Base-by-base conservation (phyloP, 2,329 filamentous ascomycete genomes). In the Diatrype stigma region DNA sequence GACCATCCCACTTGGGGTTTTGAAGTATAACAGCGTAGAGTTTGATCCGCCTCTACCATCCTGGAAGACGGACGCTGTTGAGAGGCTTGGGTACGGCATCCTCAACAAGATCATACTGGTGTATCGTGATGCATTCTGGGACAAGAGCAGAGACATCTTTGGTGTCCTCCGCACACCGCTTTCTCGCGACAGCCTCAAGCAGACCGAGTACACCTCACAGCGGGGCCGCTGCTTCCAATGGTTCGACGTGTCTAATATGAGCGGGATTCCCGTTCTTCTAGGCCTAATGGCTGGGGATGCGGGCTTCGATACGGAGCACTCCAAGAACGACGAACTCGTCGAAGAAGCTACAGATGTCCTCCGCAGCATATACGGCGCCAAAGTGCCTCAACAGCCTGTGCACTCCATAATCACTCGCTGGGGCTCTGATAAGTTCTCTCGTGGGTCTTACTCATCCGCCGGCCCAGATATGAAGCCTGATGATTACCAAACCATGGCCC, bases 141-240 rank as follows among this genome's bases (percentile, higher is more conserved):
- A 97, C 63, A 77, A 85, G 6, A 80, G 86, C 42, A 83, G 90
- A 57, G 91, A 99, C 67, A 97, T 99, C 69, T 96, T 99, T 67
- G 95, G 94, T 11, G 83, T 96, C 38, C 75, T 99, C 40, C 86
- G 92, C 51, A 85, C 90, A 58, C 85, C 92, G 3, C 74, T 79
- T 21, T 81, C 83, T 53, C 75, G 79, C 3, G 79, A 84, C 51
- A 96, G 90, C 63, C 78, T 92, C 49, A 77, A 85, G 42, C 90
- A 95, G 62, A 80, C 81, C 47, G 89, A 96, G 57, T 97, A 97
- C 63, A 77, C 84, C 5, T 75, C 80, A 3, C 85, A 84, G 54
- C 84, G 93, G 48, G 93, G 93, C n/a, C 86, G 92, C 22, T 96
- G 96, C 71, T 99, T 97, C 63, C 83, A 99, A 60, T 97, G 96